These are phyloP conservation scores for Crithidia sp. DNA, from an alignment of 208 protist genomes.

Conservation along the genomic window DNA sequence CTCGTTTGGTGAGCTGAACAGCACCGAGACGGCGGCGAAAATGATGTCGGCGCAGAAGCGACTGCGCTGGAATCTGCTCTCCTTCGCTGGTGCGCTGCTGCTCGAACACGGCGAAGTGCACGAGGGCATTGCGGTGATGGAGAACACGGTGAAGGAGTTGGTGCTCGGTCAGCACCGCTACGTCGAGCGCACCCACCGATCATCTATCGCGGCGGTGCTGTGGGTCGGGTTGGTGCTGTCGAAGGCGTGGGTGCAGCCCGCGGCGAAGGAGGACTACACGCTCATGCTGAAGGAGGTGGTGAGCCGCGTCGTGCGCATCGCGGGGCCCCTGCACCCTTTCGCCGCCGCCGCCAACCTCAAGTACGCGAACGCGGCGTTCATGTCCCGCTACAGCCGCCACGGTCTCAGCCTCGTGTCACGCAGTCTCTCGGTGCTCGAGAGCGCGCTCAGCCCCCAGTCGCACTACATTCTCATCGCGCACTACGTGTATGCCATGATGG, in stretches of 20 bases:
- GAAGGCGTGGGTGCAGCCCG: constrained; percentile 40
- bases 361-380: constrained; percentile 35
- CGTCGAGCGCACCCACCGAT: constrained; percentile 43
- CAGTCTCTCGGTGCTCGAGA: constrained; percentile 40
- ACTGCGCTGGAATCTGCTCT: constrained; percentile 55
- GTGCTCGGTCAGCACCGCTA: constrained; percentile 49
- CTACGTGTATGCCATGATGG: constrained; percentile 28
- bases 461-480: constrained; percentile 36
- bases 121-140: constrained; percentile 45
- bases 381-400: constrained; percentile 28
- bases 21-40: constrained; percentile 8
- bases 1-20: constrained; percentile 5
- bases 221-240: constrained; percentile 48
- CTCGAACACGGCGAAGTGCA: constrained; percentile 32
- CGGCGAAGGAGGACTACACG: constrained; percentile 30
- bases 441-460: constrained; percentile 35
- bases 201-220: constrained; percentile 39
- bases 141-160: constrained; percentile 51
- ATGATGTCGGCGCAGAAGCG: constrained; percentile 41
- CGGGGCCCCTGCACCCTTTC: constrained; percentile 58
- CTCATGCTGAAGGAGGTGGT: constrained; percentile 44
- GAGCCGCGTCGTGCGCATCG: constrained; percentile 35
- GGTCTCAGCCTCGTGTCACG: constrained; percentile 37
- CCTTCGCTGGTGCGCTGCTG: constrained; percentile 42
- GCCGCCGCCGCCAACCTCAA: constrained; percentile 39